Evolutionary conservation across 129 eudicot genomes (phyloP).

Genomic region (Saussurea involucrata): DNA sequence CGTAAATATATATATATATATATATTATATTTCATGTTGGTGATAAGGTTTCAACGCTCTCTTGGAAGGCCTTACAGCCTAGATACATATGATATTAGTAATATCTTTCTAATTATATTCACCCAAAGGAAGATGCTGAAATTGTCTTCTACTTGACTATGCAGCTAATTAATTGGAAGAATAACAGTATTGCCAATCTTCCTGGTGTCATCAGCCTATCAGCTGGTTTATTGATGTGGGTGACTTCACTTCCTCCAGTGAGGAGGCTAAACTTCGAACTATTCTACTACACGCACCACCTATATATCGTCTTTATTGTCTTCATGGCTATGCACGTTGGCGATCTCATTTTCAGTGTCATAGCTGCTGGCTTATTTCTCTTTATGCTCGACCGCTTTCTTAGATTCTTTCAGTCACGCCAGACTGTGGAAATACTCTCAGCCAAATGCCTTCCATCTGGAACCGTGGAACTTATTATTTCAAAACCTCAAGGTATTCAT

Average conservation of each 20-base stretch:
- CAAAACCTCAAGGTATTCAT: slow-evolving; percentile 74
- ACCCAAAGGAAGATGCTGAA: slow-evolving; percentile 4
- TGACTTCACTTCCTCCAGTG: slow-evolving; percentile 72
- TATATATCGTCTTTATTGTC: slow-evolving; percentile 66
- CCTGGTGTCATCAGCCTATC: slow-evolving; percentile 76
- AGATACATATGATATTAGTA: neutral
- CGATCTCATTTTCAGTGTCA: slow-evolving; percentile 46
- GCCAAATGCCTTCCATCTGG: slow-evolving; percentile 79
- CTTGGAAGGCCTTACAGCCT: neutral
- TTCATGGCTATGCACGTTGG: slow-evolving; percentile 85
- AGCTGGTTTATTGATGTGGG: slow-evolving; percentile 85
- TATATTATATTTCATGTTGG: neutral
- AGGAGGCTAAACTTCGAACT: slow-evolving; percentile 71
- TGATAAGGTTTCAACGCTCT: neutral
- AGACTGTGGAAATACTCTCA: slow-evolving; percentile 60
- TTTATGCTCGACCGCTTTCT: slow-evolving; percentile 89
- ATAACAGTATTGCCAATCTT: slow-evolving; percentile 54
- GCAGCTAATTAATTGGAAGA: slow-evolving; percentile 63
- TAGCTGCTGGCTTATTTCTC: slow-evolving; percentile 66
- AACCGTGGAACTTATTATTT: slow-evolving; percentile 63
- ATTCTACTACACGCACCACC: slow-evolving; percentile 84
- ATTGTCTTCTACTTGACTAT: neutral
- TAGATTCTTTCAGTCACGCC: slow-evolving; percentile 74
- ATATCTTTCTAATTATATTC: neutral
- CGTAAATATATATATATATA: too few relatives aligned